These are phyloP conservation scores for Yarrowia sp. DNA, from an alignment of 805 yeast species.

Conservation along the genomic window DNA sequence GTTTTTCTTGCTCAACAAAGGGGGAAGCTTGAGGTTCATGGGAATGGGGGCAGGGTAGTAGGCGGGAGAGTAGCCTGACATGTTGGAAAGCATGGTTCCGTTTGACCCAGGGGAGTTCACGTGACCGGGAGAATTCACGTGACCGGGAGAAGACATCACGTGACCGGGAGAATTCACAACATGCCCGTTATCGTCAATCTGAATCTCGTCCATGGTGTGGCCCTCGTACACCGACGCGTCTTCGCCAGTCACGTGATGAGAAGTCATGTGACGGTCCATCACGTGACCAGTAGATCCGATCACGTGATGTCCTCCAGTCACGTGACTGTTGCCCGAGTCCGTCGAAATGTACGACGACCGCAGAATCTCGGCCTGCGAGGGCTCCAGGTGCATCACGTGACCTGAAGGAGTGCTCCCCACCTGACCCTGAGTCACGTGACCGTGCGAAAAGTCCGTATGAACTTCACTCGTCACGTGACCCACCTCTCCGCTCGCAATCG, in stretches of 20 bases:
- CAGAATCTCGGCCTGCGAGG: slow-evolving; percentile 14
- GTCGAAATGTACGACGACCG: slow-evolving; percentile 14
- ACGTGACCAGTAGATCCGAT: background rate
- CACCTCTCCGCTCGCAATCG: background rate
- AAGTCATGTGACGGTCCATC: background rate
- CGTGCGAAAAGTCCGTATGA: too few relatives aligned
- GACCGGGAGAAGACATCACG: background rate
- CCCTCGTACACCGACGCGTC: too few relatives aligned
- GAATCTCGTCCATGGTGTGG: background rate
- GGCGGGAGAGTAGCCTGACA: background rate
- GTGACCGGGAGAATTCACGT: background rate
- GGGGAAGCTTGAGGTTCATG: slow-evolving; percentile 38
- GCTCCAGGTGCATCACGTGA: too few relatives aligned
- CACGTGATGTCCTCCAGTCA: background rate
- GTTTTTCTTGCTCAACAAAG: slow-evolving; percentile 37
- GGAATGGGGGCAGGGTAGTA: slow-evolving; percentile 43
- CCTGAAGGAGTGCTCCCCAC: too few relatives aligned
- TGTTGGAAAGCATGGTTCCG: background rate
- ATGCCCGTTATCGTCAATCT: background rate
- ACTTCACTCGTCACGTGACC: too few relatives aligned
- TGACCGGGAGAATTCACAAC: background rate
- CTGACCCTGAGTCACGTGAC: background rate
- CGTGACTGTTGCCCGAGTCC: background rate
- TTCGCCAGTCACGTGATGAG: too few relatives aligned
- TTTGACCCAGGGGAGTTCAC: background rate